Percentiles rank a stretch among this genome's conserved stretches.
These are phyloP conservation scores for Podaxis pistillaris DNA, from an alignment of 768 basidiomycete genomes.

Conservation along the genomic window DNA sequence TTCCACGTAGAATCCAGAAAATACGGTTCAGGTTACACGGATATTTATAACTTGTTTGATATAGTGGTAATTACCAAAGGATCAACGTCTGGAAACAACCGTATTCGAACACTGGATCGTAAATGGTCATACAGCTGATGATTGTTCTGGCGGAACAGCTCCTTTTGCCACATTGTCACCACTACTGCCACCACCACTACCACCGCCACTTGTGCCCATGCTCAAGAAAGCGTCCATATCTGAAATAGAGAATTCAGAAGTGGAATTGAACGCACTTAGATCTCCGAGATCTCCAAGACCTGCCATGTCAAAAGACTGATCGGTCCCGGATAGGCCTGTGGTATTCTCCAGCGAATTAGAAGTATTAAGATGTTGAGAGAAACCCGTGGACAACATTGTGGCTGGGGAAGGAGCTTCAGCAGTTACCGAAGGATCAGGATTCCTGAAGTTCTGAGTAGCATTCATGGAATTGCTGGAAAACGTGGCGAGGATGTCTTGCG, in stretches of 20 bases:
- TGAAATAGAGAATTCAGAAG: slow-evolving; percentile 7
- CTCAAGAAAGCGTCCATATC: slow-evolving; percentile 52
- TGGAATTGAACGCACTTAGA: slow-evolving; percentile 3
- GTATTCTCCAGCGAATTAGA: background rate
- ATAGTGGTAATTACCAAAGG: background rate
- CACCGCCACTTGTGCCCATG: slow-evolving; percentile 31
- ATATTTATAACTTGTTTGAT: background rate
- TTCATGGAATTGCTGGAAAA: slow-evolving; percentile 5
- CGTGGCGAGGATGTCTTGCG: slow-evolving; percentile 15
- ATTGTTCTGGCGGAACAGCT: background rate
- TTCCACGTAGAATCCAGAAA: background rate
- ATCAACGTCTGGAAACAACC: background rate
- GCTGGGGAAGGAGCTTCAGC: slow-evolving; percentile 8
- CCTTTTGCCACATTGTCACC: slow-evolving; percentile 2
- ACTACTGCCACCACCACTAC: slow-evolving; percentile 17
- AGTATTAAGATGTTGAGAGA: slow-evolving; percentile 7
- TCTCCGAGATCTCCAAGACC: slow-evolving; percentile 8
- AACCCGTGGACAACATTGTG: slow-evolving; percentile 3
- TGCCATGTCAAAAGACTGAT: slow-evolving; percentile 12
- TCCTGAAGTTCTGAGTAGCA: background rate
- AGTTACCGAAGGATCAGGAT: background rate
- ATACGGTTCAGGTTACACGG: background rate
- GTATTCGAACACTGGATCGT: background rate
- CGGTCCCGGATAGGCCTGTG: background rate
- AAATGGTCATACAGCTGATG: background rate